These are phyloP conservation scores for Suillus ampliporus DNA, from an alignment of 768 basidiomycete genomes.

Conservation along the genomic window DNA sequence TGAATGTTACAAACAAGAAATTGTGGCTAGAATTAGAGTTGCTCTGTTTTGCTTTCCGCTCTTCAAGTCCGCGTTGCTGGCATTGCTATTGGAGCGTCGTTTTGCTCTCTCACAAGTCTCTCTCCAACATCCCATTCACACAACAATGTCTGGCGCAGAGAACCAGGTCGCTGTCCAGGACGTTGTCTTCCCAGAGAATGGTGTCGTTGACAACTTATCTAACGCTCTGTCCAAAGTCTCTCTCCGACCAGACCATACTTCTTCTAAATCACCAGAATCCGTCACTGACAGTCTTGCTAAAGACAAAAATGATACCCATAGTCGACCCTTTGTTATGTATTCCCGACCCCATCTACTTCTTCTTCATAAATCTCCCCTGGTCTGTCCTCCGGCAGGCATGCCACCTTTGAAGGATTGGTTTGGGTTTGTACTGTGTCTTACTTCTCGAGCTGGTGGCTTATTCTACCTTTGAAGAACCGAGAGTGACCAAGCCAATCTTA, in stretches of 20 bases:
- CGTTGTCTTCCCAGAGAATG: conserved; percentile 15
- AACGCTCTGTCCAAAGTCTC: conserved; percentile 40
- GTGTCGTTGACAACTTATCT: conserved; percentile 34
- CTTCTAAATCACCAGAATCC: conserved; percentile 19
- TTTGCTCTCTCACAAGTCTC: conserved; percentile 12
- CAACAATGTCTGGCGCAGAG: conserved; percentile 42
- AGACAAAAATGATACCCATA: conserved; percentile 34
- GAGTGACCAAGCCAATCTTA: conserved; percentile 46
- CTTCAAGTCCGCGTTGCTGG: conserved; percentile 20
- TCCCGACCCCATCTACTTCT: conserved; percentile 69
- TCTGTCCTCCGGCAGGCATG: conserved; percentile 75
- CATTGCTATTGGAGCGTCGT: conserved; percentile 15
- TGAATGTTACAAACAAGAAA: conserved; percentile 9
- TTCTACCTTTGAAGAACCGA: conserved; percentile 47
- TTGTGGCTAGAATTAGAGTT: conserved; percentile 16
- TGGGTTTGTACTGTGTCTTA: conserved; percentile 58
- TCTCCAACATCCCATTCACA: conserved; percentile 17
- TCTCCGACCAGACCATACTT: conserved; percentile 25
- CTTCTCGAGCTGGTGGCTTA: conserved; percentile 28
- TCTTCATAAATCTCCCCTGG: conserved; percentile 77
- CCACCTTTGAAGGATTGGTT: conserved; percentile 88
- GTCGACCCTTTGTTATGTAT: conserved; percentile 65
- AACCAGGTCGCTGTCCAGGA: conserved; percentile 13
- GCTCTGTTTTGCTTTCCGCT: conserved; percentile 23
- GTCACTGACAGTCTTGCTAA: conserved; percentile 26